phyloP scores from a whole-genome alignment of 495 filamentous ascomycete genomes.

The Glarea lozoyensis region DNA sequence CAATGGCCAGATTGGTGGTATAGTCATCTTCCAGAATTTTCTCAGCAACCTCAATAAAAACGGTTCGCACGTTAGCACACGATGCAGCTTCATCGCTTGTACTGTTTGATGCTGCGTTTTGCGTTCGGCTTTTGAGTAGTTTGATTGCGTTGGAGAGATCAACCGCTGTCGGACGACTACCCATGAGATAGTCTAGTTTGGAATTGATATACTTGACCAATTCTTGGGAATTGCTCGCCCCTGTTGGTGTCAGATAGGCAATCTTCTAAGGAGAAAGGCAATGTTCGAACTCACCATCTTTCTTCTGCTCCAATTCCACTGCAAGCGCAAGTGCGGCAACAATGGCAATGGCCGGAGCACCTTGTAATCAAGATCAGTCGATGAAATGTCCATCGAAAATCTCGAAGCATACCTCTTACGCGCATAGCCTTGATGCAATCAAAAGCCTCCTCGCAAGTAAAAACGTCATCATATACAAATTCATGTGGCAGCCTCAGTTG shows the following conservation, averaged over 20 bases:
- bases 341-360: conserved; percentile 94
- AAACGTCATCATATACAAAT: conserved; percentile 67
- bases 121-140: conserved; percentile 58
- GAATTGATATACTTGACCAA: conserved; percentile 56
- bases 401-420: conserved; percentile 50
- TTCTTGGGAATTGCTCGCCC: too few species aligned
- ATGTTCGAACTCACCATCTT: conserved; percentile 29
- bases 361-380: conserved; percentile 19
- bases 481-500: conserved; percentile 86
- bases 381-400: not conserved
- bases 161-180: conserved; percentile 86
- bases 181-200: conserved; percentile 73
- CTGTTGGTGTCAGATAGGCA: too few species aligned
- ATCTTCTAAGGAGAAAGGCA: not conserved
- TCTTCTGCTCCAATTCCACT: conserved; percentile 55
- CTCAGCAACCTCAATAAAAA: conserved; percentile 73
- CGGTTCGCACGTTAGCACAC: conserved; percentile 39
- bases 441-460: conserved; percentile 73
- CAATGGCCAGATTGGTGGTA: conserved; percentile 76
- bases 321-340: conserved; percentile 84
- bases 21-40: conserved; percentile 83
- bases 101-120: conserved; percentile 23
- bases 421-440: conserved; percentile 90
- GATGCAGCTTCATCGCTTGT: conserved; percentile 19
- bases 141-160: conserved; percentile 84